These are phyloP conservation scores for Apiotrichum mycotoxinovorans DNA, from an alignment of 1,284 basidiomycete species.

Conservation along the genomic window DNA sequence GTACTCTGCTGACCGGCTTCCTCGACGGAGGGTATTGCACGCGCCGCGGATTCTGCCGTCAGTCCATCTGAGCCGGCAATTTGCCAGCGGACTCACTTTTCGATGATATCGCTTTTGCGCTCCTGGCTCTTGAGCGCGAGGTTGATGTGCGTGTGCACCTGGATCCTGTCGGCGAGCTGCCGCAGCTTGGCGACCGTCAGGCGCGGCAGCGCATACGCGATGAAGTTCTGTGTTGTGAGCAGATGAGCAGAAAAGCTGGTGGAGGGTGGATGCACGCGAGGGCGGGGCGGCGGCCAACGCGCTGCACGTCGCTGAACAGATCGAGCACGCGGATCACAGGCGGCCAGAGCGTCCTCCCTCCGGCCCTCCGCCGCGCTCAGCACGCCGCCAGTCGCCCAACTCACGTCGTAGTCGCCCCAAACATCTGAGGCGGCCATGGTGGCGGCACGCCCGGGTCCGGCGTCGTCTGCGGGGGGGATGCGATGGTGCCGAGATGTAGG, in stretches of 20 bases:
- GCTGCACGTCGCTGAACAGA: too few relatives aligned
- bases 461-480: too few relatives aligned
- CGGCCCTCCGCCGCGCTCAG: too few relatives aligned
- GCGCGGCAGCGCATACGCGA: slow-evolving; percentile 25
- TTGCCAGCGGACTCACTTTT: slow-evolving; percentile 42
- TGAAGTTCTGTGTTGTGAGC: slow-evolving; percentile 25
- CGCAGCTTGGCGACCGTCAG: slow-evolving; percentile 33
- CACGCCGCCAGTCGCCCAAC: too few relatives aligned
- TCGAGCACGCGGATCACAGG: too few relatives aligned
- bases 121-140: slow-evolving; percentile 29
- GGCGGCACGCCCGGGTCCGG: too few relatives aligned
- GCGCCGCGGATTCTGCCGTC: slow-evolving; percentile 22
- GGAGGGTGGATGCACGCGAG: not conserved
- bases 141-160: slow-evolving; percentile 14
- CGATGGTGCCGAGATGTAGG: too few relatives aligned
- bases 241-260: not conserved
- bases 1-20: slow-evolving; percentile 20
- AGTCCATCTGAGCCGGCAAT: too few relatives aligned
- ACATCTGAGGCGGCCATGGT: too few relatives aligned
- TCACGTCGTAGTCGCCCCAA: too few relatives aligned
- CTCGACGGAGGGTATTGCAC: slow-evolving; percentile 25
- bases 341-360: too few relatives aligned
- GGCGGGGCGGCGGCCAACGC: too few relatives aligned
- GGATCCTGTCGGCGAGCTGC: slow-evolving; percentile 26
- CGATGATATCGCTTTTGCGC: slow-evolving; percentile 36